Conservation (phyloP, 768 basidiomycete genomes). For the Coprinopsis marcescibilis region DNA sequence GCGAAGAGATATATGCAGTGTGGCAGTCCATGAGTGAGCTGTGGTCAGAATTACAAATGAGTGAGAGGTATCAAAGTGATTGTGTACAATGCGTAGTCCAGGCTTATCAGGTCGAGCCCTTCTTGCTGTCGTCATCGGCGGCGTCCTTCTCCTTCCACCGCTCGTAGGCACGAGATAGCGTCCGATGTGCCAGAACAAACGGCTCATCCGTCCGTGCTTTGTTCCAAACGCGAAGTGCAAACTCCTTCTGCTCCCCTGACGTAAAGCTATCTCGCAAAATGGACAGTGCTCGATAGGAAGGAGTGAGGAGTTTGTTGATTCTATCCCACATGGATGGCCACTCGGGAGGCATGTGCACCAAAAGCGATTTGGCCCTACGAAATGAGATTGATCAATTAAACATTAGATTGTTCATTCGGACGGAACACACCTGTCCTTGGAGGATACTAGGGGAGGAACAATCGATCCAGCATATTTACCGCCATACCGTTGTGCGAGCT, state of each 20-base stretch:
- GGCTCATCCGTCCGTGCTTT: conserved; percentile 63
- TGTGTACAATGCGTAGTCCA: not conserved
- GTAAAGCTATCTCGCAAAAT: conserved; percentile 48
- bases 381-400: too few species aligned
- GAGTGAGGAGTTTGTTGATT: conserved; percentile 50
- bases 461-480: conserved; percentile 36
- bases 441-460: conserved; percentile 33
- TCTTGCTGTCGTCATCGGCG: conserved; percentile 35
- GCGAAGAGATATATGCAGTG: not conserved
- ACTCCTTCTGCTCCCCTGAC: conserved; percentile 53
- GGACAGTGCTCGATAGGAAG: conserved; percentile 45
- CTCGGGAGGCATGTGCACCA: conserved; percentile 55
- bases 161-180: conserved; percentile 35
- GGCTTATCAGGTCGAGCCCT: conserved; percentile 22
- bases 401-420: too few species aligned
- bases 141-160: conserved; percentile 40
- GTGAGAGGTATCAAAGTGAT: conserved; percentile 4
- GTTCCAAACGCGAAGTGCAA: conserved; percentile 55
- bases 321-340: conserved; percentile 47
- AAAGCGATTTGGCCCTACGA: conserved; percentile 42
- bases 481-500: conserved; percentile 13
- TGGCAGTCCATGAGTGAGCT: not conserved
- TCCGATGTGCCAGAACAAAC: conserved; percentile 38
- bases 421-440: conserved; percentile 35
- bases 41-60: conserved; percentile 1